Conservation (phyloP, 257 asterid species). For the Echites panduratus region DNA sequence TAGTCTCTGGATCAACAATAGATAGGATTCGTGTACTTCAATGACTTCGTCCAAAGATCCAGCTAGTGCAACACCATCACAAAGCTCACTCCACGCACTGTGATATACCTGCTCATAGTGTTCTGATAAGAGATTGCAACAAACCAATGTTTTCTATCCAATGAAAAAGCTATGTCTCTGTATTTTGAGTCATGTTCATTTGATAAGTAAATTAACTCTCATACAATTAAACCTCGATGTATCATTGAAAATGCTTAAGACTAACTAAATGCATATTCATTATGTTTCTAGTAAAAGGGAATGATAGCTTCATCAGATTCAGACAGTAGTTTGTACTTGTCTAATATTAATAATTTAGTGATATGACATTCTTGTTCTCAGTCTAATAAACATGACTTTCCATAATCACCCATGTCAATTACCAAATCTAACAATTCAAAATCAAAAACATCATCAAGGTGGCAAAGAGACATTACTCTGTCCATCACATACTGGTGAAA, state of each 20-base stretch:
- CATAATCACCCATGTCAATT: conserved; percentile 5
- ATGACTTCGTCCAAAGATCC: conserved; percentile 90
- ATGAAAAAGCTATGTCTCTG: neutral
- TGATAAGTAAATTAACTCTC: neutral
- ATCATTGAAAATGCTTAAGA: neutral
- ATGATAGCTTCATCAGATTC: neutral
- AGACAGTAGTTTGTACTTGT: neutral
- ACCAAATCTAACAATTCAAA: conserved; percentile 7
- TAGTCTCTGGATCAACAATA: conserved; percentile 79
- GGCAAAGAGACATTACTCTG: conserved; percentile 50
- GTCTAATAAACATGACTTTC: neutral
- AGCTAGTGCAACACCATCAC: conserved; percentile 85
- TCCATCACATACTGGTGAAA: conserved; percentile 99
- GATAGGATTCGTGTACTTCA: conserved; percentile 87
- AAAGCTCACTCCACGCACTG: conserved; percentile 95
- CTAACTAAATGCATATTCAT: neutral
- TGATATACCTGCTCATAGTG: conserved; percentile 67
- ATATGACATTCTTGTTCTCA: neutral
- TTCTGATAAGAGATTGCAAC: conserved; percentile 17
- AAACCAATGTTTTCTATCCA: neutral
- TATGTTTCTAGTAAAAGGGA: neutral
- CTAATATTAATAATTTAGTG: neutral
- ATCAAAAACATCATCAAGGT: neutral
- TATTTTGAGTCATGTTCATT: neutral
- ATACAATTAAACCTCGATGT: neutral